These are phyloP conservation scores for Brassica cretica DNA, from an alignment of 345 rosid genomes.

Conservation along the genomic window DNA sequence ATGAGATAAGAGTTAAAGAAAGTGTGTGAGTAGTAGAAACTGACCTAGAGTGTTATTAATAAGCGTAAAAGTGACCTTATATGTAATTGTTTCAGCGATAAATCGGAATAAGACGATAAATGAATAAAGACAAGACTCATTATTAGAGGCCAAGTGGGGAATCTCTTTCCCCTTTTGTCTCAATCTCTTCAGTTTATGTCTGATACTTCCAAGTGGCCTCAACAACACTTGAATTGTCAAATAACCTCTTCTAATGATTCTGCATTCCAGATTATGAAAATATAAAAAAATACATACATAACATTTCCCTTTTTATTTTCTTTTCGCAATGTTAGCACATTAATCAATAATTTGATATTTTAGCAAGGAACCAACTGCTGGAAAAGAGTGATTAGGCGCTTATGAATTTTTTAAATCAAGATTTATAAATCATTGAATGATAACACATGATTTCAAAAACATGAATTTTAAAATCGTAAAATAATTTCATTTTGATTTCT, in stretches of 20 bases:
- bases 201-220: slow-evolving; percentile 28
- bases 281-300: not conserved
- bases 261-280: not conserved
- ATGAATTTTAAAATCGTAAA: not conserved
- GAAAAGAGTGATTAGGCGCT: not conserved
- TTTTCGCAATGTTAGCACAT: not conserved
- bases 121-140: slow-evolving; percentile 28
- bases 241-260: not conserved
- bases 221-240: slow-evolving; percentile 2
- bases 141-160: slow-evolving; percentile 34
- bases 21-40: too few species aligned
- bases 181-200: slow-evolving; percentile 31
- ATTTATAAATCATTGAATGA: not conserved
- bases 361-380: slow-evolving; percentile 1
- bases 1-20: too few species aligned
- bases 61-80: too few species aligned
- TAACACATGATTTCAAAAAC: not conserved
- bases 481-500: not conserved
- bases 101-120: slow-evolving; percentile 16
- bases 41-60: too few species aligned
- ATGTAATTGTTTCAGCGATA: slow-evolving; percentile 7
- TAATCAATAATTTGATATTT: not conserved
- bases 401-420: not conserved
- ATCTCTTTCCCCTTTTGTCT: slow-evolving; percentile 35
- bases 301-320: not conserved